Evolutionary conservation across 176 grass and related monocot species (phyloP).

Genomic region (Canna indica): DNA sequence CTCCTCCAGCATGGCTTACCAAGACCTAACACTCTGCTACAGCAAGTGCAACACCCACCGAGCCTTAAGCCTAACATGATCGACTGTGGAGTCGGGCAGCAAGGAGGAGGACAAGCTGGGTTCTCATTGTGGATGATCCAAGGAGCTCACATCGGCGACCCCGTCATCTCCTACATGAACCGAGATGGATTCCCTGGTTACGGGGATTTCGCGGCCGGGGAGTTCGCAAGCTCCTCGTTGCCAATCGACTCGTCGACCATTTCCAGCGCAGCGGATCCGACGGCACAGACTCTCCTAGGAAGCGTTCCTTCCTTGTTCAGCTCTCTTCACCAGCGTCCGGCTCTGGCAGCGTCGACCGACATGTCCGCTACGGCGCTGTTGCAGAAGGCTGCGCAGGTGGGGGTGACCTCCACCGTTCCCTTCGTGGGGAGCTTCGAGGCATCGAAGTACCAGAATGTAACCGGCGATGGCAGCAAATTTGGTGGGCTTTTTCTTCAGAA

Average conservation of each 20-base stretch:
- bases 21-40: conserved; percentile 33
- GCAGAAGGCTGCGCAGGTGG: conserved; percentile 70
- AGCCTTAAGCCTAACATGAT: conserved; percentile 26
- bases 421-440: conserved; percentile 29
- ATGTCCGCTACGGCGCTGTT: conserved; percentile 81
- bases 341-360: conserved; percentile 18
- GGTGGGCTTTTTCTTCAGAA: conserved; percentile 19
- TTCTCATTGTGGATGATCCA: conserved; percentile 29
- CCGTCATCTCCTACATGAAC: too few species aligned
- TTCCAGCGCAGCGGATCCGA: too few species aligned
- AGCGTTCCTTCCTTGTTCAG: conserved; percentile 56
- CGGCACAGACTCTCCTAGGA: conserved; percentile 15
- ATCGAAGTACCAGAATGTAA: conserved; percentile 10
- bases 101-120: too few species aligned
- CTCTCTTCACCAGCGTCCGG: conserved; percentile 32
- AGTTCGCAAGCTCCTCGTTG: too few species aligned
- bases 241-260: too few species aligned
- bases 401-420: conserved; percentile 27
- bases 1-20: conserved; percentile 25
- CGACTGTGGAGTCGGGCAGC: conserved; percentile 9
- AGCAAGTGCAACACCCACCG: too few species aligned
- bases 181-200: too few species aligned
- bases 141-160: too few species aligned
- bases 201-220: too few species aligned
- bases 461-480: background rate